Base-by-base conservation (phyloP, 2,329 filamentous ascomycete genomes). In the Penicillium sp. region DNA sequence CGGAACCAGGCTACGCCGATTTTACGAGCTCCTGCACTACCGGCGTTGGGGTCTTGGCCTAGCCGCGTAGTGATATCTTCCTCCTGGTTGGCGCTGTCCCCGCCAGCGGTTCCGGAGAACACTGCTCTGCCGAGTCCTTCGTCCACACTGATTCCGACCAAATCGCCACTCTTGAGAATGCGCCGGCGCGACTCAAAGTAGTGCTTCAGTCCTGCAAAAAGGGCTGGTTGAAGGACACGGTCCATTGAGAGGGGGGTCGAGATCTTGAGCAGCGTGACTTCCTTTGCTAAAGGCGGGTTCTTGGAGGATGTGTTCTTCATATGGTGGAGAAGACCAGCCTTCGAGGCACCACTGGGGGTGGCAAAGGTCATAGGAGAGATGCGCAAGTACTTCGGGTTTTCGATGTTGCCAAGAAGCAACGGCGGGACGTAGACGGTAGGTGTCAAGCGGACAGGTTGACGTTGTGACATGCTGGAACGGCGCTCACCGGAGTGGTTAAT, bases 231-330 rank as follows among this genome's bases (percentile, higher is more conserved):
- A 9, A 95, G 80, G 1, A 87, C 80, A 38, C 89, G 80, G 62
- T 97, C 92, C 3, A 88, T 91, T 0, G 91, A 92, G 7, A 93
- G 77, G 0, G 93, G 93, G 0, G 91, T 95, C 10, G 90, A 86
- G 35, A 99, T 83, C 60, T 95, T 93, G 39, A 92, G 80, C 34
- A 99, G 76, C 0, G 88, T 95, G 45, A 97, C 88, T 63, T 96
- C 91, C 57, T 81, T 84, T 0, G 83, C 83, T 30, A 79, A 69
- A 14, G 83, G 83, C 3, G 83, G 83, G 14, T 75, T 69, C 28
- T 75, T 76, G 30, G 54, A 64, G 44, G 60, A 66, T 52, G 67
- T 74, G 52, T 70, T 71, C 57, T 74, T 77, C 63, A 68, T 61
- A 29, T 71, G 73, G 22, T 75, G 67, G 77, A 79, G 41, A 77